Conservation (phyloP, 2,329 filamentous ascomycete species). For the Dothideomycetes sp. region DNA sequence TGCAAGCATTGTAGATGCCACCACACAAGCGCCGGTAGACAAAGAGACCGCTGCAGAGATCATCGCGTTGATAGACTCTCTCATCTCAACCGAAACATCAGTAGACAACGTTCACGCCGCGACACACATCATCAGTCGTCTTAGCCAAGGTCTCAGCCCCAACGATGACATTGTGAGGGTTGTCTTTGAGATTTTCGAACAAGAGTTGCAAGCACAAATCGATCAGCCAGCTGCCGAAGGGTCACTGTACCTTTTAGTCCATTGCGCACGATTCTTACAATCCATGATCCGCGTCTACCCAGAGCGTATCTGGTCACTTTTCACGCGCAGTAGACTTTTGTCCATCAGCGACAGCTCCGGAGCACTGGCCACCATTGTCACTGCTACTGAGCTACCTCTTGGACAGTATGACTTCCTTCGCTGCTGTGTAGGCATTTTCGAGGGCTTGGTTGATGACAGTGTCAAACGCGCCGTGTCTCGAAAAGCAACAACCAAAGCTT, state of each 20-base stretch:
- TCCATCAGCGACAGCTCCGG: conserved; percentile 66
- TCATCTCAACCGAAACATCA: conserved; percentile 40
- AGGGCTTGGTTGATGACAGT: conserved; percentile 64
- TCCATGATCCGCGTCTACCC: conserved; percentile 63
- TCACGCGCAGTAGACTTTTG: conserved; percentile 70
- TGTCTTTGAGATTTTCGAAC: conserved; percentile 76
- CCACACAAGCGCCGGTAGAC: conserved; percentile 36
- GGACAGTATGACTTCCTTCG: conserved; percentile 69
- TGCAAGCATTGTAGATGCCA: conserved; percentile 37
- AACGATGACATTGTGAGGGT: conserved; percentile 67
- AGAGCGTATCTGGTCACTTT: conserved; percentile 79
- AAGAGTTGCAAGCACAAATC: conserved; percentile 40
- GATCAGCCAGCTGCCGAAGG: conserved; percentile 49
- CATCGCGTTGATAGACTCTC: conserved; percentile 60
- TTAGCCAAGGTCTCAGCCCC: conserved; percentile 39
- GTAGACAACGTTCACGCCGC: conserved; percentile 23
- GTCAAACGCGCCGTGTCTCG: conserved; percentile 58
- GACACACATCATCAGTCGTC: conserved; percentile 36
- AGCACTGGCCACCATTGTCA: conserved; percentile 65
- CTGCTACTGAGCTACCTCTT: conserved; percentile 67
- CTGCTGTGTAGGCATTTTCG: conserved; percentile 63
- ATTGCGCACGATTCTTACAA: conserved; percentile 71
- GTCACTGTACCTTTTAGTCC: conserved; percentile 55
- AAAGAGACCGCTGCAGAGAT: conserved; percentile 59
- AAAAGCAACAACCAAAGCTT: conserved; percentile 43